These are phyloP conservation scores for Mycena floridula DNA, from an alignment of 768 basidiomycete genomes.

Conservation along the genomic window DNA sequence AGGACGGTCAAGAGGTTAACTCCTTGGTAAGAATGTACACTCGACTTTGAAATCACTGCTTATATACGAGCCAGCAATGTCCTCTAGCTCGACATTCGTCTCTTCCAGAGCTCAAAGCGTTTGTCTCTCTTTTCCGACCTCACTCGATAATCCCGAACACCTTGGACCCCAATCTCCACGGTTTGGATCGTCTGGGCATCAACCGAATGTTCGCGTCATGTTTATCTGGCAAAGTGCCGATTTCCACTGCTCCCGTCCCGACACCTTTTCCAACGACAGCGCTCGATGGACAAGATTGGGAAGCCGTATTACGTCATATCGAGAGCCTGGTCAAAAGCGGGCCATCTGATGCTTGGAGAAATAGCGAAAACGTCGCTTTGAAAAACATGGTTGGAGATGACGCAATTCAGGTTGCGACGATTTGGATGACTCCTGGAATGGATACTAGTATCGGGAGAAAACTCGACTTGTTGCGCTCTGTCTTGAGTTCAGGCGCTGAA, in stretches of 20 bases:
- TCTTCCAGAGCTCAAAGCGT: slow-evolving; percentile 75
- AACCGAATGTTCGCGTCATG: slow-evolving; percentile 60
- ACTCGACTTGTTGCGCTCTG: slow-evolving; percentile 36
- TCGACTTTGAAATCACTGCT: not conserved
- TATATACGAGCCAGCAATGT: slow-evolving; percentile 46
- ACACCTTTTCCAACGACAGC: slow-evolving; percentile 2
- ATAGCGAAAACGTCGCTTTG: slow-evolving; percentile 42
- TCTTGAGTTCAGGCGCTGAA: slow-evolving; percentile 28
- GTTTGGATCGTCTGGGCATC: slow-evolving; percentile 73
- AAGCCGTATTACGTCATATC: not conserved
- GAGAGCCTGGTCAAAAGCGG: slow-evolving; percentile 3
- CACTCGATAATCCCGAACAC: slow-evolving; percentile 77
- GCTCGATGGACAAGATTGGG: slow-evolving; percentile 4
- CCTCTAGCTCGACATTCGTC: slow-evolving; percentile 86
- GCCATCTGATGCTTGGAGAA: slow-evolving; percentile 7
- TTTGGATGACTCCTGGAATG: slow-evolving; percentile 42
- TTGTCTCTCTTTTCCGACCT: slow-evolving; percentile 82
- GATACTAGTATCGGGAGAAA: slow-evolving; percentile 36
- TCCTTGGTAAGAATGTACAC: slow-evolving; percentile 52
- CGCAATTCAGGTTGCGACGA: slow-evolving; percentile 35
- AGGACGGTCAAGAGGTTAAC: slow-evolving; percentile 41
- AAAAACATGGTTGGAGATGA: slow-evolving; percentile 64
- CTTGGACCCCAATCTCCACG: slow-evolving; percentile 38
- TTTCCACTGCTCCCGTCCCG: slow-evolving; percentile 4
- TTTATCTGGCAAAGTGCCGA: slow-evolving; percentile 25